Evolutionary conservation across 768 basidiomycete genomes (phyloP), one percentile per base, ranked within the genome.

Genomic region (Lentinula edodes): DNA sequence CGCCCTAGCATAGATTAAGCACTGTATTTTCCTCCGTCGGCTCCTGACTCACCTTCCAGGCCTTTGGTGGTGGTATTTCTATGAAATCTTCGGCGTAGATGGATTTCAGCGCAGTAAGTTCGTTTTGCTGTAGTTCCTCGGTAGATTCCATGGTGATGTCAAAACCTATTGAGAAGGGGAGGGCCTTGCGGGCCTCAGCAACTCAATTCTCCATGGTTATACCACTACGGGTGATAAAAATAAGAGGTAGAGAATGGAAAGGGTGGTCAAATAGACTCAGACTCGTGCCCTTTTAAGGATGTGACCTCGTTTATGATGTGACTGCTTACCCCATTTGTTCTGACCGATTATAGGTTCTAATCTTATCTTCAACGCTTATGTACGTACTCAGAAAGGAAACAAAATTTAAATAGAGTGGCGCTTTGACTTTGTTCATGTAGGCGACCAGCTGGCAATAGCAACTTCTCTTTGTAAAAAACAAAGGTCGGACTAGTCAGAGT

Each of bases 71-170:
- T 20, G 87, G 87, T 59, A 81, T 82, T 67, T 89, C 83, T 28
- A 85, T 79, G 68, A 91, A 93, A 68, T 93, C 86, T 63, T 88
- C 83, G 66, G 80, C 87, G 75, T 89, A 93, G 63, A 93, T 94
- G 63, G 90, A 87, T 71, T 84, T 83, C 64, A 93, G 78, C 35
- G 86, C 89, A 53, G 87, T 88, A 64, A 93, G 88, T 79, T 94
- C 91, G 66, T 75, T 67, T 60, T 78, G 71, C 71, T 84, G 82
- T 70, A 80, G 78, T 77, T 90, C 88, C 76, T 87, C 85, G 55
- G 41, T 56, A 63, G 85, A 82, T 75, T 91, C 90, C 90, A 92
- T 91, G 74, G 66, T 60, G 20, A 32, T 52, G 48, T 52, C n/a
- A 43, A 59, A 59, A 50, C 48, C n/a, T n/a, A 59, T 59, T 59